These are phyloP conservation scores for Colletotrichum cuscutae DNA, from an alignment of 2,329 filamentous ascomycete species.

Conservation along the genomic window DNA sequence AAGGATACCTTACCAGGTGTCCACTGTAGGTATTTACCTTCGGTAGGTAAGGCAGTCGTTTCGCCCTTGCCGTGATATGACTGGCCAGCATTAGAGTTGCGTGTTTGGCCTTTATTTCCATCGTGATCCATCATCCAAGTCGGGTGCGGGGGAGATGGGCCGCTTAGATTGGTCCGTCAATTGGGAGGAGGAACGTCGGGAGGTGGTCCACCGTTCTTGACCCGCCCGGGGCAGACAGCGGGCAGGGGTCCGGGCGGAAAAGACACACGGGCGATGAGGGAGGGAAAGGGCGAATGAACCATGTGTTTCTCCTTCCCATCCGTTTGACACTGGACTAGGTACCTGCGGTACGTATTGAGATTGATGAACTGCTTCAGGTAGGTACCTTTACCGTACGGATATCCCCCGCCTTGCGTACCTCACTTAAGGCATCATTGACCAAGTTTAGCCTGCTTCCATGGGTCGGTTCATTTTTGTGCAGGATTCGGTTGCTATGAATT, in stretches of 20 bases:
- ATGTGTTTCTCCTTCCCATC: neutral
- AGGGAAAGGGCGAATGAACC: neutral
- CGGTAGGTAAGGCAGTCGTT: neutral
- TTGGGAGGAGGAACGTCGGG: neutral
- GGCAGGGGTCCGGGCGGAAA: neutral
- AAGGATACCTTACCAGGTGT: neutral
- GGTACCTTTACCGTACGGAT: too few relatives aligned
- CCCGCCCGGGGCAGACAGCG: neutral
- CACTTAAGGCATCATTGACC: neutral
- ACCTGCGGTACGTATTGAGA: neutral
- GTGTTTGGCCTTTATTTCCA: constrained; percentile 9
- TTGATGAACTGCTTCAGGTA: neutral
- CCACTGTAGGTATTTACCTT: neutral
- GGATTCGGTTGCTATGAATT: too few relatives aligned
- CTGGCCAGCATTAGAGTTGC: neutral
- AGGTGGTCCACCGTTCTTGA: neutral
- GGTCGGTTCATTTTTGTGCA: neutral
- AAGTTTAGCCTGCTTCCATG: neutral
- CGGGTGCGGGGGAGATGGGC: constrained; percentile 10
- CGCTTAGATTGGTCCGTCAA: constrained; percentile 13
- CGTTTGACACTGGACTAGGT: neutral
- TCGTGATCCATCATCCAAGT: neutral
- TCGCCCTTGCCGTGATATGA: neutral
- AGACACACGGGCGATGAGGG: neutral
- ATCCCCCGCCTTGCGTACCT: too few relatives aligned